Percentiles rank a stretch among this genome's conserved stretches.
Evolutionary conservation across 148 eudicot species (phyloP).

Genomic region (Nyssa sinensis): DNA sequence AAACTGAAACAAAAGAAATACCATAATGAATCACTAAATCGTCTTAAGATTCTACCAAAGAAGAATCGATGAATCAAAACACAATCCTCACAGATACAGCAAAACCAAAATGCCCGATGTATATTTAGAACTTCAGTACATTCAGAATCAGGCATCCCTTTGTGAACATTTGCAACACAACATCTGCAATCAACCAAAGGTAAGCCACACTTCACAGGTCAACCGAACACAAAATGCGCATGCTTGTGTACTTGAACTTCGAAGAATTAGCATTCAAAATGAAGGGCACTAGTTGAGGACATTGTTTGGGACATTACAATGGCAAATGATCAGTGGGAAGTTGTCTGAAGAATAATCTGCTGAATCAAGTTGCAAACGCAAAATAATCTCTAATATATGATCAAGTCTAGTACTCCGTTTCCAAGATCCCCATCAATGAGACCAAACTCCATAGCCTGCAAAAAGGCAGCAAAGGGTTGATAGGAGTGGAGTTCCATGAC

Average conservation of each 20-base stretch:
- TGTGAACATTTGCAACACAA: not conserved
- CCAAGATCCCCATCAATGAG: slow-evolving; percentile 77
- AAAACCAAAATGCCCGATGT: not conserved
- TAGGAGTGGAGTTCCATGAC: not conserved
- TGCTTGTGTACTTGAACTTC: not conserved
- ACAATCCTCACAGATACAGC: not conserved
- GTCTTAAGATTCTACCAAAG: too few species aligned
- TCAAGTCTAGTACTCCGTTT: slow-evolving; percentile 59
- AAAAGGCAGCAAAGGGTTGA: not conserved
- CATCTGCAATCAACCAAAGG: not conserved
- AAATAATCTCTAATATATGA: not conserved
- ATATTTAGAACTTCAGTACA: not conserved
- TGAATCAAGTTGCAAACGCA: not conserved
- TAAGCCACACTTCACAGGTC: not conserved
- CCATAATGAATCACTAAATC: too few species aligned
- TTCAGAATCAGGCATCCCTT: not conserved
- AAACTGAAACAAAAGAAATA: too few species aligned
- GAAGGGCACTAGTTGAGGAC: not conserved
- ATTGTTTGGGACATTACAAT: not conserved
- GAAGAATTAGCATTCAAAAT: not conserved
- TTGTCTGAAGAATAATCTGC: not conserved
- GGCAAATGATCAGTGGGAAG: not conserved
- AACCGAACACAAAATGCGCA: too few species aligned
- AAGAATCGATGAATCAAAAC: too few species aligned
- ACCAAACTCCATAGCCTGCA: slow-evolving; percentile 90